These are phyloP conservation scores for Chenopodium formosanum DNA, from an alignment of 148 eudicot species.

Conservation along the genomic window DNA sequence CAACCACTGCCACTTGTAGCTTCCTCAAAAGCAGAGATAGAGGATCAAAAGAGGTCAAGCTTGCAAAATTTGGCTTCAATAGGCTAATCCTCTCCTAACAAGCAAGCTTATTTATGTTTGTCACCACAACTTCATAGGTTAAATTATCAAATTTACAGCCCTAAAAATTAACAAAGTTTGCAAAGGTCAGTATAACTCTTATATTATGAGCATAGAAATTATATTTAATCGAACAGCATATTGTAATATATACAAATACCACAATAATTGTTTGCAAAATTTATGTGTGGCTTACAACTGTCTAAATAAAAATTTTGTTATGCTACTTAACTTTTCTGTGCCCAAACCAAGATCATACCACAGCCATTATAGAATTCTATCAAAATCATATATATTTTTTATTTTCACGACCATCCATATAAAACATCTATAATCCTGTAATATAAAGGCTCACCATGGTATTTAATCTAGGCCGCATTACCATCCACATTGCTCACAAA, in stretches of 20 bases:
- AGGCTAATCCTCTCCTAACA: not conserved
- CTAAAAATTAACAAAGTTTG: not conserved
- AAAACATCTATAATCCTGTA: too few species aligned
- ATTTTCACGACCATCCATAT: not conserved
- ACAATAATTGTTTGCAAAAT: not conserved
- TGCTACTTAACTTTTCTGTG: not conserved
- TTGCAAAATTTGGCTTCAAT: not conserved
- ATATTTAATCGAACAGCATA: not conserved
- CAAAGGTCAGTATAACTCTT: not conserved
- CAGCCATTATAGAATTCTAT: not conserved
- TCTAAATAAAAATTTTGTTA: not conserved
- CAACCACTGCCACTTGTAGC: conserved; percentile 15
- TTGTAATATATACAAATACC: not conserved
- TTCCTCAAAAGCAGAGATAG: not conserved
- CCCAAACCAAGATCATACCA: not conserved
- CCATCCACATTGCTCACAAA: too few species aligned
- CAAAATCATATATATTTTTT: not conserved
- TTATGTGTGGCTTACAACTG: not conserved
- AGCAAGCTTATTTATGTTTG: conserved; percentile 1
- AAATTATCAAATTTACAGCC: not conserved
- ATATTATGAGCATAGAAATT: too few species aligned
- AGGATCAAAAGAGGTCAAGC: not conserved
- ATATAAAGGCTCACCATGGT: too few species aligned
- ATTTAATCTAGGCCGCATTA: too few species aligned
- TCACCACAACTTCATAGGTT: not conserved